Evolutionary conservation across 192 early-diverging fungal genomes (phyloP), one percentile per base, ranked within the genome.

Genomic region (Paraglomus brasilianum): DNA sequence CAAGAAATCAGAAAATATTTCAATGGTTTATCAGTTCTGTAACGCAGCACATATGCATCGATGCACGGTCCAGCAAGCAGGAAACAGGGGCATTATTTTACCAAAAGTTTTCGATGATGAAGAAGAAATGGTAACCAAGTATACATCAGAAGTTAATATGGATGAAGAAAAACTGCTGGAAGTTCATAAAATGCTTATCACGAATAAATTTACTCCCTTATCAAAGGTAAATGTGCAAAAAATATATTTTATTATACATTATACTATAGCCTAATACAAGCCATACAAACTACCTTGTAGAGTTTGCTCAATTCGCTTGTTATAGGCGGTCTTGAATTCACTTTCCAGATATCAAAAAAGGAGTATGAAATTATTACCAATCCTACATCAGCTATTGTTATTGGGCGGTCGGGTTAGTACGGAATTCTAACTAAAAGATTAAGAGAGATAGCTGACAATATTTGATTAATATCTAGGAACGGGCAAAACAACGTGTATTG

Each of bases 141-240:
- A n/a, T n/a, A n/a, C n/a, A n/a, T n/a, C n/a, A 11, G 52, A 5
- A 5, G 9, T 30, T 4, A 4, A 55, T 3, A 49, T 40, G 2
- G 63, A 66, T 50, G 63, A 50, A 50, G 63, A 66, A n/a, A 66
- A 17, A 17, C 15, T 66, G 5, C 21, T 66, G 50, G 46, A 66
- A 9, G 47, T 66, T 38, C 63, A 66, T 38, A 45, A 63, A 22
- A 63, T 63, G 43, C 60, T 63, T 63, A 22, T 63, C 30, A 63
- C 60, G 36, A 66, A 66, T 49, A 66, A 66, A 10, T 66, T 66
- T 17, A 14, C 50, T 66, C 63, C 63, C 19, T 66, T 62, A 22
- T 63, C 60, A 45, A 45, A 6, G 60, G 60, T 63, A 63, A 5
- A 61, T n/a, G n/a, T n/a, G 1, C 44, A 61, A 43, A 13, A 3